Conservation (phyloP, 495 filamentous ascomycete genomes). For the Podospora fimiseda region DNA sequence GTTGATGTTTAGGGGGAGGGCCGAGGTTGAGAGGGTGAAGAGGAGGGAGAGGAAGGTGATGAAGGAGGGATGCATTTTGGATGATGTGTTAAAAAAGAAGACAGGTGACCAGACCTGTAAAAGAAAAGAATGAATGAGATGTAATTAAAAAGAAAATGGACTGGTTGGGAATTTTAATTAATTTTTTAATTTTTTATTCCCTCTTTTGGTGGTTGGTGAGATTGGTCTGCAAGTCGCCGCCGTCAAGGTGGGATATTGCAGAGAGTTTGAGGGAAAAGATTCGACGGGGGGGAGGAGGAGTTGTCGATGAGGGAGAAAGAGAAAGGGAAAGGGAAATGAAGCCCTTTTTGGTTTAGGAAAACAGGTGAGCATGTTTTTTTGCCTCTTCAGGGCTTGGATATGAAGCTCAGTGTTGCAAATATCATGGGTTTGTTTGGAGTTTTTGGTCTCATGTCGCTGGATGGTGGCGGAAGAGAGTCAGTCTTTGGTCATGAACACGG, state of each 20-base stretch:
- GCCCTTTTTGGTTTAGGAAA: neutral
- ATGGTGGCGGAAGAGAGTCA: neutral
- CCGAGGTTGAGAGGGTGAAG: conserved; percentile 8
- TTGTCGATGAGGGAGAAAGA: neutral
- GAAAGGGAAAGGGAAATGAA: neutral
- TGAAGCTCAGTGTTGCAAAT: neutral
- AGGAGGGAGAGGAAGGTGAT: conserved; percentile 13
- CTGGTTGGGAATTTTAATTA: too few relatives aligned
- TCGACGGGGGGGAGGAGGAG: neutral
- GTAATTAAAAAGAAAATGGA: neutral
- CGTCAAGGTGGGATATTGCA: neutral
- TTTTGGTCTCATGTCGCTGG: neutral
- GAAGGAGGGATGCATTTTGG: conserved; percentile 17
- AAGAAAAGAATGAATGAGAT: neutral
- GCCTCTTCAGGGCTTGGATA: neutral
- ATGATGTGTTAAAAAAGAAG: neutral
- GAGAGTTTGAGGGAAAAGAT: too few relatives aligned
- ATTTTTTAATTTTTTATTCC: neutral
- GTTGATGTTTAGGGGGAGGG: conserved; percentile 50
- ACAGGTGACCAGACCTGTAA: neutral
- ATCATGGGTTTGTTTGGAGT: neutral
- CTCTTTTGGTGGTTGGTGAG: too few relatives aligned
- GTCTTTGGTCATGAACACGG: neutral
- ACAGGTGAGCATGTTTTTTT: neutral
- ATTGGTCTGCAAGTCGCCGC: neutral